Evolutionary conservation across 75 land plant species (phyloP).

Genomic region (Pseudotsuga menziesii): DNA sequence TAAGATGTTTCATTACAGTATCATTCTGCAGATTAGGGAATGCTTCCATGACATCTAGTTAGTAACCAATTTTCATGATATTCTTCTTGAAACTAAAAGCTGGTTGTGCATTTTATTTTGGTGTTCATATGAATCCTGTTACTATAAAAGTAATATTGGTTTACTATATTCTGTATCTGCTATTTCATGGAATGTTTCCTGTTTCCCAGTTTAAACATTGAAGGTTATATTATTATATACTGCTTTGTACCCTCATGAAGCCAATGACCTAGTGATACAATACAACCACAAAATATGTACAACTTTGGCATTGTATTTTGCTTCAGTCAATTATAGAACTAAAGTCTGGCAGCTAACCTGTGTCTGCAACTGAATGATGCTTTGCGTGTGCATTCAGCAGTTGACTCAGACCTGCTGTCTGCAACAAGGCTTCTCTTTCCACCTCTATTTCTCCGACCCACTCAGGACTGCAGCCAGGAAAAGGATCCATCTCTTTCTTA

Average conservation of each 20-base stretch:
- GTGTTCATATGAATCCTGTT: background rate
- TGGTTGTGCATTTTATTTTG: background rate
- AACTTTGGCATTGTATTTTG: background rate
- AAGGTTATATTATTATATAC: background rate
- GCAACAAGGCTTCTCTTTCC: background rate
- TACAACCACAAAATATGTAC: background rate
- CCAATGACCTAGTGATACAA: background rate
- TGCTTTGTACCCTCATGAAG: background rate
- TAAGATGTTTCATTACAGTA: background rate
- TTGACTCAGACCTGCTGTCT: constrained; percentile 1
- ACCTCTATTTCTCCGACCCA: background rate
- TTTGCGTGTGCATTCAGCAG: background rate
- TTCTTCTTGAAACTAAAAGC: background rate
- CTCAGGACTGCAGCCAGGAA: background rate
- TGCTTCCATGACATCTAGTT: background rate
- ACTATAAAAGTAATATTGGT: background rate
- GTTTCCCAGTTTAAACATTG: background rate
- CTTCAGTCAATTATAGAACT: background rate
- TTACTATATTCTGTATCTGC: constrained; percentile 1
- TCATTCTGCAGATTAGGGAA: background rate
- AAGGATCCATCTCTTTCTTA: background rate
- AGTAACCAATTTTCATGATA: background rate
- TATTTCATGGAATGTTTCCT: background rate
- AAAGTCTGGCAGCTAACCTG: constrained; percentile 1
- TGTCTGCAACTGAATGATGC: constrained; percentile 1